A percentile compares a stretch with the other conserved stretches of the same genome.
Evolutionary conservation across 1,284 basidiomycete genomes (phyloP).

Genomic region (Apiotrichum porosum): DNA sequence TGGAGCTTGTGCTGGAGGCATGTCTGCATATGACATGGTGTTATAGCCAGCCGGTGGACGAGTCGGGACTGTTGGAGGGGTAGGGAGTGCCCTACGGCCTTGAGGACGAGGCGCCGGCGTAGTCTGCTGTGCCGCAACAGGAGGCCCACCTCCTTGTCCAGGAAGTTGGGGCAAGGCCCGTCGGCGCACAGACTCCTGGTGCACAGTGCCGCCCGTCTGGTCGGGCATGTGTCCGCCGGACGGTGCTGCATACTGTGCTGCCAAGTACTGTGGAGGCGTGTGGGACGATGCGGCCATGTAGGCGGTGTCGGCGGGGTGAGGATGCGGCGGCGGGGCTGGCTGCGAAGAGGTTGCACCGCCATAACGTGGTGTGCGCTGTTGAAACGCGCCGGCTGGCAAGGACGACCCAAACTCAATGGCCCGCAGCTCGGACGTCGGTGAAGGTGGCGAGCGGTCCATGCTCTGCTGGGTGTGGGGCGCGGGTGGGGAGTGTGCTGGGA

Average conservation of each 20-base stretch:
- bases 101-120: background rate
- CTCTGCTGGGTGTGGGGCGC: too few relatives aligned
- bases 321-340: background rate
- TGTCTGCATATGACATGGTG: background rate
- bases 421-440: background rate
- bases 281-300: too few relatives aligned
- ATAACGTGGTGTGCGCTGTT: background rate
- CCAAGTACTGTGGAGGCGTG: too few relatives aligned
- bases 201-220: background rate
- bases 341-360: background rate
- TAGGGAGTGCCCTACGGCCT: background rate
- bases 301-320: too few relatives aligned
- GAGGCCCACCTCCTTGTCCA: background rate
- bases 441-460: background rate
- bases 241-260: too few relatives aligned
- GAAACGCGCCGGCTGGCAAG: slow-evolving; percentile 7
- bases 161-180: background rate
- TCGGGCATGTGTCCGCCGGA: too few relatives aligned
- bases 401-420: slow-evolving; percentile 8
- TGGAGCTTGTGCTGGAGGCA: background rate
- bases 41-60: background rate
- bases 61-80: background rate
- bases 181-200: background rate
- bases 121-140: background rate
- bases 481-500: background rate